phyloP scores from a whole-genome alignment of 2,329 filamentous ascomycete genomes.

The Cryphonectria parasitica region DNA sequence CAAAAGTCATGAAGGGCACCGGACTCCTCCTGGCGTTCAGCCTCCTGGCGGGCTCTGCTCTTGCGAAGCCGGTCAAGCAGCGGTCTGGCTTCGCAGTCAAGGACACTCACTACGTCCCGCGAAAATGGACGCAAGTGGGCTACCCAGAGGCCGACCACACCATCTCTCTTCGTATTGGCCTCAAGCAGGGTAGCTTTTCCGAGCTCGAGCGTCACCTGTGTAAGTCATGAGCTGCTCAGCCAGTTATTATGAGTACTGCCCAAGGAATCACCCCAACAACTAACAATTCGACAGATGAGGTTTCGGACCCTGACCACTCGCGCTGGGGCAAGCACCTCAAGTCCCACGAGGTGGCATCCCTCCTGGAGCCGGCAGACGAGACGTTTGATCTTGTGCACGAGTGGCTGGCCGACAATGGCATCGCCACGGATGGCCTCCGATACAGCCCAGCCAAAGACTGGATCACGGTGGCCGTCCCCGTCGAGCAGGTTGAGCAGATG shows the following conservation, averaged over 20 bases:
- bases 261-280: background rate
- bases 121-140: slow-evolving; percentile 52
- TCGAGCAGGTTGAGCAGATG: slow-evolving; percentile 50
- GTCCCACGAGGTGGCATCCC: slow-evolving; percentile 53
- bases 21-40: slow-evolving; percentile 20
- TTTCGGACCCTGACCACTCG: slow-evolving; percentile 50
- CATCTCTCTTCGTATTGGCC: slow-evolving; percentile 59
- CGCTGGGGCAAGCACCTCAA: slow-evolving; percentile 56
- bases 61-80: slow-evolving; percentile 24
- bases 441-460: slow-evolving; percentile 50
- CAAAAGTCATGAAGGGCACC: slow-evolving; percentile 22
- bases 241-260: too few relatives aligned
- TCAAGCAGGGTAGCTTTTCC: slow-evolving; percentile 60
- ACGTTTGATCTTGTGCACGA: slow-evolving; percentile 56
- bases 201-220: slow-evolving; percentile 58
- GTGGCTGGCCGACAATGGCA: slow-evolving; percentile 59
- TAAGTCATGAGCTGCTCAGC: background rate
- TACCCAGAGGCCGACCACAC: slow-evolving; percentile 51
- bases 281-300: slow-evolving; percentile 34
- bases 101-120: slow-evolving; percentile 57
- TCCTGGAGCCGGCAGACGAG: slow-evolving; percentile 57
- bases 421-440: slow-evolving; percentile 40
- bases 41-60: slow-evolving; percentile 15
- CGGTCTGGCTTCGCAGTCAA: slow-evolving; percentile 46
- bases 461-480: slow-evolving; percentile 50